Conservation (phyloP, 768 basidiomycete species). For the Mycena capillaripes region DNA sequence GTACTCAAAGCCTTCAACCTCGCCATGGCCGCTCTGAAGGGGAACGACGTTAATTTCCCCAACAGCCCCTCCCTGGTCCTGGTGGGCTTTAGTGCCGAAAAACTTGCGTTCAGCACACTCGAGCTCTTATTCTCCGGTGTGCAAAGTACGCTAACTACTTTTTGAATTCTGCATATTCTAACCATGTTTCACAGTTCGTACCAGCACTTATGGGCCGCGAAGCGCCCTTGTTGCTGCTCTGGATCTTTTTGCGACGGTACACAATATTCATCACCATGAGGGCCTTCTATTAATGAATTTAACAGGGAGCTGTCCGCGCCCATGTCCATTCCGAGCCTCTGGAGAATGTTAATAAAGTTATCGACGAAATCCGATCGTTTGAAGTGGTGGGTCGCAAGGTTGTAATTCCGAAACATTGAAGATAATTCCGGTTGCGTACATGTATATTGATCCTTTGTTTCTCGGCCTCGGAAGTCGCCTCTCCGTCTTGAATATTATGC, state of each 20-base stretch:
- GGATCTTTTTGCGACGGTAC: slow-evolving; percentile 31
- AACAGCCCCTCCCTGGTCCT: slow-evolving; percentile 9
- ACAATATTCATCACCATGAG: too few species aligned
- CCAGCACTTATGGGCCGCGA: slow-evolving; percentile 17
- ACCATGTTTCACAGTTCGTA: slow-evolving; percentile 7
- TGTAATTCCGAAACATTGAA: slow-evolving; percentile 27
- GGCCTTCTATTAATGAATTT: neutral
- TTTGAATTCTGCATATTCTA: neutral
- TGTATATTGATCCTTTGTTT: too few species aligned
- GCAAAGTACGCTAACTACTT: slow-evolving; percentile 7
- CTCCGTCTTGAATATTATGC: too few species aligned
- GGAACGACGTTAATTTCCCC: slow-evolving; percentile 29
- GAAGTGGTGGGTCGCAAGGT: slow-evolving; percentile 20
- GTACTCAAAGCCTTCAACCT: slow-evolving; percentile 16
- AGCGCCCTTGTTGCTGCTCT: slow-evolving; percentile 7
- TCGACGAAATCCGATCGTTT: slow-evolving; percentile 25
- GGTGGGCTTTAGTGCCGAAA: slow-evolving; percentile 24
- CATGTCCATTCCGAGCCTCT: slow-evolving; percentile 16
- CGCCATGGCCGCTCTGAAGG: slow-evolving; percentile 23
- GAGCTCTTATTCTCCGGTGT: slow-evolving; percentile 12
- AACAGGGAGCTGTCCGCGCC: slow-evolving; percentile 14
- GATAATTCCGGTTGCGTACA: too few species aligned
- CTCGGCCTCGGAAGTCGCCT: too few species aligned
- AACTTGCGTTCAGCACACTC: slow-evolving; percentile 19
- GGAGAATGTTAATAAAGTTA: slow-evolving; percentile 21